Percentiles rank a stretch among this genome's conserved stretches.
These are phyloP conservation scores for Ascocoryne sarcoides DNA, from an alignment of 2,329 filamentous ascomycete genomes.

Conservation along the genomic window DNA sequence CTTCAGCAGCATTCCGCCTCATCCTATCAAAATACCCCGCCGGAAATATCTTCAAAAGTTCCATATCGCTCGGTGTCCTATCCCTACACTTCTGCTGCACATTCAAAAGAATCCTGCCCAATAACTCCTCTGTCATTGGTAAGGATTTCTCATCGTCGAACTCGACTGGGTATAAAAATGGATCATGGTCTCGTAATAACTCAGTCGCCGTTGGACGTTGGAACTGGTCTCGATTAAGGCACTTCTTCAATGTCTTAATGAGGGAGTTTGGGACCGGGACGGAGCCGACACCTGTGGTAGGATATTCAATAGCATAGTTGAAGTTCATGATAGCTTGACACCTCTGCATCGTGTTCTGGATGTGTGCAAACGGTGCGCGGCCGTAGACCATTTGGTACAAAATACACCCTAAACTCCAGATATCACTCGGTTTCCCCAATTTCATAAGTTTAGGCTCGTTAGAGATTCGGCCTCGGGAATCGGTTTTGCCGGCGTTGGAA, in stretches of 20 bases:
- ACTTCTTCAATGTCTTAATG: conserved; percentile 52
- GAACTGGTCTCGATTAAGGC: conserved; percentile 53
- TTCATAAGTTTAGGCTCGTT: conserved; percentile 71
- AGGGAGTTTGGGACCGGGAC: conserved; percentile 49
- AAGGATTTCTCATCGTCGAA: conserved; percentile 40
- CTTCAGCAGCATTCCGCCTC: conserved; percentile 26
- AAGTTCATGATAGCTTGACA: conserved; percentile 83
- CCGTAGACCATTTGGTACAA: conserved; percentile 98
- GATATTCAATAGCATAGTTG: conserved; percentile 64
- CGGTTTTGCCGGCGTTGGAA: conserved; percentile 53
- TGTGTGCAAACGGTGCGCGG: conserved; percentile 89
- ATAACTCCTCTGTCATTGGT: conserved; percentile 53
- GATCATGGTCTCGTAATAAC: conserved; percentile 48
- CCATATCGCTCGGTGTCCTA: conserved; percentile 48
- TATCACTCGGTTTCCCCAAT: conserved; percentile 87
- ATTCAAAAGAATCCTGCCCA: conserved; percentile 53
- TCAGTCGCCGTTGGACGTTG: conserved; percentile 56
- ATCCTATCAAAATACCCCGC: conserved; percentile 54
- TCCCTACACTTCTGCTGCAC: conserved; percentile 51
- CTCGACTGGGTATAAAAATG: conserved; percentile 56
- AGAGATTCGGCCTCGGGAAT: conserved; percentile 30
- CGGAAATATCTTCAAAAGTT: conserved; percentile 48
- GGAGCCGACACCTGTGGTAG: conserved; percentile 58
- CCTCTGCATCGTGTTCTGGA: conserved; percentile 75
- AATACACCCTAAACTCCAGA: conserved; percentile 95